Percentiles rank a stretch among this genome's conserved stretches.
Conservation (phyloP, 345 rosid genomes). For the Lagerstroemia speciosa region DNA sequence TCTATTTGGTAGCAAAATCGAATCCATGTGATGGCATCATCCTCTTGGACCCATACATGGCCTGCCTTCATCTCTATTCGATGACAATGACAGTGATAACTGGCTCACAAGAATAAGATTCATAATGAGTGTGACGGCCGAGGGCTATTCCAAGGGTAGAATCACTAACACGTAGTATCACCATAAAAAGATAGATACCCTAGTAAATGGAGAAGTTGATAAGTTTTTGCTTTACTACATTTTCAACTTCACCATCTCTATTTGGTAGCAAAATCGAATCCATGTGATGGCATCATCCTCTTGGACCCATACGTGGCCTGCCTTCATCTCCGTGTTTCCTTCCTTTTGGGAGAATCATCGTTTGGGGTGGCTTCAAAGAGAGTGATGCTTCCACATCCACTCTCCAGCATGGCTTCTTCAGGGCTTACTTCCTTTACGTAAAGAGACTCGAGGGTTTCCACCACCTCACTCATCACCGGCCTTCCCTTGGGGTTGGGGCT, state of each 20-base stretch:
- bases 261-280: background rate
- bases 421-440: slow-evolving; percentile 25
- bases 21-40: background rate
- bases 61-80: too few relatives aligned
- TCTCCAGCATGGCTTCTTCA: slow-evolving; percentile 37
- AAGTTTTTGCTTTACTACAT: background rate
- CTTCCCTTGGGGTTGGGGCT: slow-evolving; percentile 93
- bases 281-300: background rate
- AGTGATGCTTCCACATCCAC: slow-evolving; percentile 31
- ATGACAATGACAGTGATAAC: too few relatives aligned
- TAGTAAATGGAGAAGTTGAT: background rate
- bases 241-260: slow-evolving; percentile 2
- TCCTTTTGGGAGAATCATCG: slow-evolving; percentile 5
- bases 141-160: background rate
- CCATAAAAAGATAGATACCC: background rate
- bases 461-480: slow-evolving; percentile 81
- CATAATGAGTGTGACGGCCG: background rate
- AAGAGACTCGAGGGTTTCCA: slow-evolving; percentile 58
- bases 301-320: background rate
- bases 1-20: background rate
- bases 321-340: background rate
- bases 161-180: background rate
- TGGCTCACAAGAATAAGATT: background rate
- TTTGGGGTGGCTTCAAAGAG: slow-evolving; percentile 41
- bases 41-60: background rate